Base-by-base conservation (phyloP, 2,329 filamentous ascomycete species). In the Pseudocercospora macadamiae region DNA sequence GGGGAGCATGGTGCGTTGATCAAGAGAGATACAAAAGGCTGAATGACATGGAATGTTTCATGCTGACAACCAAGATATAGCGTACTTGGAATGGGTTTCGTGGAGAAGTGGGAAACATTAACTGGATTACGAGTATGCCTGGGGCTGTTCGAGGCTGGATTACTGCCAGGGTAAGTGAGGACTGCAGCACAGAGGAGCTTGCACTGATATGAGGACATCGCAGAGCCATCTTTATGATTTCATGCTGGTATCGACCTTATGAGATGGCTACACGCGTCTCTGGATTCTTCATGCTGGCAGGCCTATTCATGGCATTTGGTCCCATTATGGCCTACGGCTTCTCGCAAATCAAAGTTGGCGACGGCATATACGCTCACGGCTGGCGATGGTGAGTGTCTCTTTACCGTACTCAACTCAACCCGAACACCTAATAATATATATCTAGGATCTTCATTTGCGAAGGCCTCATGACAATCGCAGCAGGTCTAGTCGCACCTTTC, bases 301-400 rank as follows among this genome's bases (percentile, higher is more conserved):
- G 30, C 16, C 9, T 44, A 34, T 79, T 80, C 1, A 79, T 80
- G 19, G 79, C 77, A 1, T 78, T 83, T 36, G 78, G 77, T 1
- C 68, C 67, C 4, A 42, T 71, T 7, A 23, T 63, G 8, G 61
- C 61, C 7, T 61, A 63, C 58, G 87, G 81, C 1, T 89, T 91
- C 61, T 86, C 87, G 0, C 83, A 87, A 66, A 85, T 92, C 82
- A 85, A 89, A 47, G 89, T 88, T 1, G 70, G 85, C 1, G 74
- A 75, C 0, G 88, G 87, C 2, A 78, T 86, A 12, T 54, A 44
- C 19, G 36, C 51, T 66, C 76, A 77, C 25, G 89, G 87, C 1
- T 92, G 89, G 89, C 19, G 51, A 42, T 54, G 51, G 51, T 42
- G 14, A 47, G 42, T n/a, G 23, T 4, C 21, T 14, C n/a, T 12